These are phyloP conservation scores for Candida loeiensis DNA, from an alignment of 805 yeast species.

Conservation along the genomic window DNA sequence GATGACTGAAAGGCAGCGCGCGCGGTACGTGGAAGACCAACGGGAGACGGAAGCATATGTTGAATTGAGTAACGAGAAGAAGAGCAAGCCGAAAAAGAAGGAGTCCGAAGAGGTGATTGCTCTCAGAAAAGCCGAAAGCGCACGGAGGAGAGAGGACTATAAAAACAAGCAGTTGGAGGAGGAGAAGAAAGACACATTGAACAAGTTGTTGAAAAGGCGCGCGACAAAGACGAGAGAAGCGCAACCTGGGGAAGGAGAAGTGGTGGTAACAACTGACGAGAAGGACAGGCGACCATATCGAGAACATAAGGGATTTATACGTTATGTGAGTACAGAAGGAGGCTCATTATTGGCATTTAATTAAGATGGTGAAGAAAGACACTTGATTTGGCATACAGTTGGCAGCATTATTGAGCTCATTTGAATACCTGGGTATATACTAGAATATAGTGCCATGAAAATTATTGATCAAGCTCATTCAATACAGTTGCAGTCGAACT, in stretches of 20 bases:
- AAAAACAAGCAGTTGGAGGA: slow-evolving; percentile 81
- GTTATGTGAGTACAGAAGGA: slow-evolving; percentile 32
- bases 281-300: slow-evolving; percentile 43
- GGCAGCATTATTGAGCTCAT: too few species aligned
- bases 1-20: slow-evolving; percentile 57
- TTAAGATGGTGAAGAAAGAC: not conserved
- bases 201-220: slow-evolving; percentile 77
- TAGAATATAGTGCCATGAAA: too few species aligned
- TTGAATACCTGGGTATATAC: too few species aligned
- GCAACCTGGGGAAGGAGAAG: slow-evolving; percentile 27
- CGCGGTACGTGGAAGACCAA: slow-evolving; percentile 36
- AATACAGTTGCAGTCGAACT: too few species aligned
- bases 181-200: slow-evolving; percentile 88
- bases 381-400: too few species aligned
- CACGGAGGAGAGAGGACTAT: slow-evolving; percentile 82
- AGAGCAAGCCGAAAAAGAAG: slow-evolving; percentile 43
- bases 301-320: slow-evolving; percentile 43
- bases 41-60: slow-evolving; percentile 20
- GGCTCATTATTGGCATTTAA: slow-evolving; percentile 5
- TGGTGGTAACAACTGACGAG: slow-evolving; percentile 14
- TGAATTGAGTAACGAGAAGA: slow-evolving; percentile 35
- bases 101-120: slow-evolving; percentile 83
- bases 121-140: slow-evolving; percentile 77
- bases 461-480: too few species aligned
- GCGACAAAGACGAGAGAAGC: slow-evolving; percentile 64